Evolutionary conservation across 768 basidiomycete genomes (phyloP).

Genomic region (Panaeolus papilionaceus): DNA sequence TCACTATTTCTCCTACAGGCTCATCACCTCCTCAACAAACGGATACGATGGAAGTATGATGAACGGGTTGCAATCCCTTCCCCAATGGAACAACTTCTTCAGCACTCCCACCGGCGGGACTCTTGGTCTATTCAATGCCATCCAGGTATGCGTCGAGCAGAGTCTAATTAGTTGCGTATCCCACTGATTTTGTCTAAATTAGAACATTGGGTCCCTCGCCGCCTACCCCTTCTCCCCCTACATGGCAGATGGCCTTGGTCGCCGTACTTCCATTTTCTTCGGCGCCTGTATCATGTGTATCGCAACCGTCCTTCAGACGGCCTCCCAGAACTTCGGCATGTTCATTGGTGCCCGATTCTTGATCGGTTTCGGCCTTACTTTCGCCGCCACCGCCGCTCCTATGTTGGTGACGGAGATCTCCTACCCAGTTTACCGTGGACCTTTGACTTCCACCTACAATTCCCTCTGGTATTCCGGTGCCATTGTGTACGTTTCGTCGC

Average conservation of each 20-base stretch:
- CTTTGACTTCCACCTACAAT: slow-evolving; percentile 80
- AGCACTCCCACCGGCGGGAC: slow-evolving; percentile 57
- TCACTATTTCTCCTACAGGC: slow-evolving; percentile 39
- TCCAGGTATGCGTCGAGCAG: slow-evolving; percentile 54
- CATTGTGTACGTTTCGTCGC: slow-evolving; percentile 58
- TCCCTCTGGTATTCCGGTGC: slow-evolving; percentile 88
- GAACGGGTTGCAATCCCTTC: slow-evolving; percentile 77
- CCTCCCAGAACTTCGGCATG: slow-evolving; percentile 75
- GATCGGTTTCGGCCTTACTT: slow-evolving; percentile 79
- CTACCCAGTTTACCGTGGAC: slow-evolving; percentile 83
- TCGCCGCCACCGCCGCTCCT: slow-evolving; percentile 79
- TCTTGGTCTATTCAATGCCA: slow-evolving; percentile 77
- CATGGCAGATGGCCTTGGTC: slow-evolving; percentile 75
- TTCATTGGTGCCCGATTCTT: slow-evolving; percentile 85
- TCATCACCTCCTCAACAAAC: slow-evolving; percentile 78
- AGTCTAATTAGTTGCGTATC: neutral
- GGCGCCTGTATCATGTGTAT: slow-evolving; percentile 74
- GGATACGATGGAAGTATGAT: slow-evolving; percentile 83
- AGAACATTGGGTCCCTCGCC: slow-evolving; percentile 75
- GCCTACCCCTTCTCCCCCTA: slow-evolving; percentile 78
- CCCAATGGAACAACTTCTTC: slow-evolving; percentile 70
- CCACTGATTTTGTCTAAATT: neutral
- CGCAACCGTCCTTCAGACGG: slow-evolving; percentile 72
- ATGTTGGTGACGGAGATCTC: slow-evolving; percentile 87
- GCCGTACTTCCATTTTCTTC: slow-evolving; percentile 67